Conservation (phyloP, 345 rosid genomes). For the Reutealis trisperma region DNA sequence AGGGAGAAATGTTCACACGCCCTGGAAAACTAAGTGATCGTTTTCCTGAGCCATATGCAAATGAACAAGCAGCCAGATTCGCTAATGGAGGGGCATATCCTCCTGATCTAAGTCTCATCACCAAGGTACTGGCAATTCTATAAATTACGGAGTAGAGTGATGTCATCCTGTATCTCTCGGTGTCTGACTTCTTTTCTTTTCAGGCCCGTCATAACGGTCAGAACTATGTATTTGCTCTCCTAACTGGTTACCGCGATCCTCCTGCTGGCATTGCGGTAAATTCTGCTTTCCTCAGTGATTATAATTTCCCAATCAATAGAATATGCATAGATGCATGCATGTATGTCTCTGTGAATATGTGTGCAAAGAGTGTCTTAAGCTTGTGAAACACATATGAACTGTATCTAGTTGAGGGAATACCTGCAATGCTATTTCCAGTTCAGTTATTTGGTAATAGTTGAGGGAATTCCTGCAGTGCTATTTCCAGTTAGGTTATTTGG, state of each 20-base stretch:
- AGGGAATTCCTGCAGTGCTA: no score
- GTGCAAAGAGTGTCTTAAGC: background rate
- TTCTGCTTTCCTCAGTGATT: conserved; percentile 10
- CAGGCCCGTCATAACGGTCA: conserved; percentile 99
- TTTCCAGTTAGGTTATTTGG: background rate
- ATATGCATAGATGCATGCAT: background rate
- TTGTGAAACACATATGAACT: no score
- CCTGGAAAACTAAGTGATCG: conserved; percentile 99
- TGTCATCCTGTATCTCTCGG: background rate
- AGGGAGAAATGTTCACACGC: conserved; percentile 98
- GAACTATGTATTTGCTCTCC: conserved; percentile 92
- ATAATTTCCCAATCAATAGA: background rate
- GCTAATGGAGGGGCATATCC: conserved; percentile 99
- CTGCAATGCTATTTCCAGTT: no score
- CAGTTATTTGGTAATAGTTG: background rate
- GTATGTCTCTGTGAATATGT: background rate
- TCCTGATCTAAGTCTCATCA: conserved; percentile 97
- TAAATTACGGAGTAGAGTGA: background rate
- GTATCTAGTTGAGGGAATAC: no score
- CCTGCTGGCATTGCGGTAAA: conserved; percentile 92
- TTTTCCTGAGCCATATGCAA: conserved; percentile 84
- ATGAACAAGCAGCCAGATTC: conserved; percentile 98
- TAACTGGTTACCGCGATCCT: conserved; percentile 97
- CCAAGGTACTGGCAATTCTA: conserved; percentile 64
- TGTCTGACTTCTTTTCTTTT: conserved; percentile 20